Percentiles rank a stretch among this genome's conserved stretches.
Evolutionary conservation across 768 basidiomycete species (phyloP).

Genomic region (Leccinum olivaceopallidum): DNA sequence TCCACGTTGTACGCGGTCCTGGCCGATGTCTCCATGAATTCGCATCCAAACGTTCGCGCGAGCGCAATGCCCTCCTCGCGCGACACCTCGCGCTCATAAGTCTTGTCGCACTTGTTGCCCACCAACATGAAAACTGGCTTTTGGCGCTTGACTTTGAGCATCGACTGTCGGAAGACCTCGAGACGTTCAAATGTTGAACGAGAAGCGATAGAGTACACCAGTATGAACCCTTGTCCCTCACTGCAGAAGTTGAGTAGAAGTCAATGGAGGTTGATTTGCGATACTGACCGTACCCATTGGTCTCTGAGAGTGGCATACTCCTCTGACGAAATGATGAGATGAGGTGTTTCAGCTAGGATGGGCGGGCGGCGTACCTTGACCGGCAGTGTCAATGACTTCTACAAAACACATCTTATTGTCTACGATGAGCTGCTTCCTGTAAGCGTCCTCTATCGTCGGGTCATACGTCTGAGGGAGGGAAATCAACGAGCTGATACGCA

Average conservation of each 20-base stretch:
- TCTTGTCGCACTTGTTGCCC: conserved; percentile 95
- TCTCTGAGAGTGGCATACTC: conserved; percentile 95
- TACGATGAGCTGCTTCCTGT: conserved; percentile 92
- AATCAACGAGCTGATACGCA: conserved; percentile 8
- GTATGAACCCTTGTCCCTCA: conserved; percentile 96
- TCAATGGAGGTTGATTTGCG: conserved; percentile 4
- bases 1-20: conserved; percentile 95
- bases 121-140: conserved; percentile 91
- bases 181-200: conserved; percentile 88
- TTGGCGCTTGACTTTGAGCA: conserved; percentile 84
- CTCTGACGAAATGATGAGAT: conserved; percentile 55
- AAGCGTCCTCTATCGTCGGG: conserved; percentile 98
- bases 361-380: conserved; percentile 70
- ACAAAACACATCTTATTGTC: conserved; percentile 95
- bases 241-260: conserved; percentile 41
- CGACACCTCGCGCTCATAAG: conserved; percentile 88
- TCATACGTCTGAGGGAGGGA: conserved; percentile 75
- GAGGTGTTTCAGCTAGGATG: conserved; percentile 7
- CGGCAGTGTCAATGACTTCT: conserved; percentile 96
- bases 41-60: conserved; percentile 84
- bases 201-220: conserved; percentile 97
- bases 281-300: conserved; percentile 93
- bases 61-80: conserved; percentile 84
- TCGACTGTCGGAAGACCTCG: conserved; percentile 87
- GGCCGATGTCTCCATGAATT: conserved; percentile 95